Percentiles rank a stretch among this genome's conserved stretches.
phyloP scores from a whole-genome alignment of 202 grass and related monocot species.

The Zizania palustris region DNA sequence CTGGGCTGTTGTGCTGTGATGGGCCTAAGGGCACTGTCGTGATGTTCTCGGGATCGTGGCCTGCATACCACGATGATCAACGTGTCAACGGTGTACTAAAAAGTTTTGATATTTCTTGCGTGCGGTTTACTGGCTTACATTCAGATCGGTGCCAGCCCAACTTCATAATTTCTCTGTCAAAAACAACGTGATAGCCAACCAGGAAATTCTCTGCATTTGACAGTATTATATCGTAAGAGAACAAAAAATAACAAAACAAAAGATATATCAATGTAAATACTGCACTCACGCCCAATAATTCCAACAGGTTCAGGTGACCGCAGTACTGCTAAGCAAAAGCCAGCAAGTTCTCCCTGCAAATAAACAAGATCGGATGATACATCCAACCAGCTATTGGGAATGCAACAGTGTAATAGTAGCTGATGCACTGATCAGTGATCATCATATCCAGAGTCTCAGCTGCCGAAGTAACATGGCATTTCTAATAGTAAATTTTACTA shows the following conservation, averaged over 20 bases:
- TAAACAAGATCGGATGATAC: slow-evolving; percentile 10
- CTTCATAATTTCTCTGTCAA: slow-evolving; percentile 85
- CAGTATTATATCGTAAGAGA: slow-evolving; percentile 17
- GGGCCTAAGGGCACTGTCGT: slow-evolving; percentile 64
- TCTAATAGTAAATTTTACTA: neutral
- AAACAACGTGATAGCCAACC: slow-evolving; percentile 82
- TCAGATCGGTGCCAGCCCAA: slow-evolving; percentile 83
- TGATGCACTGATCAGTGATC: neutral
- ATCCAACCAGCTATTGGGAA: neutral
- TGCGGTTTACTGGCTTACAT: slow-evolving; percentile 57
- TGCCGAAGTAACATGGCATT: slow-evolving; percentile 17
- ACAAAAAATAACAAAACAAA: neutral
- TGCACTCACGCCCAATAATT: slow-evolving; percentile 84
- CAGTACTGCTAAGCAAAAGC: slow-evolving; percentile 76
- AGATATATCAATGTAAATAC: neutral
- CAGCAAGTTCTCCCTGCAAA: slow-evolving; percentile 58
- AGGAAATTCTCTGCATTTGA: slow-evolving; percentile 89
- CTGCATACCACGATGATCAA: slow-evolving; percentile 42
- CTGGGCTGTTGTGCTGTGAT: slow-evolving; percentile 59
- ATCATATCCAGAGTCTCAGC: neutral
- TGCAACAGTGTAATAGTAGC: neutral
- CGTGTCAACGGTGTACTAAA: neutral
- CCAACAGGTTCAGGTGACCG: slow-evolving; percentile 67
- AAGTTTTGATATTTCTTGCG: neutral
- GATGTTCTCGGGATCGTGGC: slow-evolving; percentile 74